A percentile compares a stretch with the other conserved stretches of the same genome.
Conservation (phyloP, 768 basidiomycete genomes). For the Leucocoprinus birnbaumii region DNA sequence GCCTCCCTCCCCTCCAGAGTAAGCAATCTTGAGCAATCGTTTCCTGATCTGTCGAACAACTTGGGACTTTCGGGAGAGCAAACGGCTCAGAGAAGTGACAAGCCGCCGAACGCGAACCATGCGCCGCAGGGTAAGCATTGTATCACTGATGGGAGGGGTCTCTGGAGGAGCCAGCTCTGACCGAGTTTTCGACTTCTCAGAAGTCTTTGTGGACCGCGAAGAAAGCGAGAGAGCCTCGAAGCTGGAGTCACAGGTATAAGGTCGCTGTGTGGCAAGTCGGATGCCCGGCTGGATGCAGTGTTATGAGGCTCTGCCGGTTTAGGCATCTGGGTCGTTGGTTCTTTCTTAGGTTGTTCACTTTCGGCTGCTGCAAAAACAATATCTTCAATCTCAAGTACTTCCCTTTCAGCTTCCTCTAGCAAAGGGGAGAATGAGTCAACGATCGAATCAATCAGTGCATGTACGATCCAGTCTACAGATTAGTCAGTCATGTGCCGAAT, state of each 20-base stretch:
- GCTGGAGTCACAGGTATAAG: too few relatives aligned
- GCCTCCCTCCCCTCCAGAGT: constrained; percentile 30
- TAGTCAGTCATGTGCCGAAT: neutral
- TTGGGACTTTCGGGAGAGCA: constrained; percentile 79
- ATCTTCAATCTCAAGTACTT: constrained; percentile 77
- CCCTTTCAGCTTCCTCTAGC: constrained; percentile 74
- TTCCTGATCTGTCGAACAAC: constrained; percentile 80
- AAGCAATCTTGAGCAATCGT: constrained; percentile 46
- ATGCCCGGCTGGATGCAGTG: too few relatives aligned
- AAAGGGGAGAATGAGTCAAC: constrained; percentile 93
- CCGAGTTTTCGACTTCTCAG: constrained; percentile 21
- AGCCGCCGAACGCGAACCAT: constrained; percentile 79
- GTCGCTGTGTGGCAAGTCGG: too few relatives aligned
- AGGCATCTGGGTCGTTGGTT: neutral
- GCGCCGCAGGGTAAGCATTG: constrained; percentile 56
- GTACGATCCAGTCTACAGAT: constrained; percentile 89
- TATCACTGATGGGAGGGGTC: constrained; percentile 26
- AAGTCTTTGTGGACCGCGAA: constrained; percentile 33
- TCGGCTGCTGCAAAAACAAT: constrained; percentile 65
- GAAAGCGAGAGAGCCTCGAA: constrained; percentile 28
- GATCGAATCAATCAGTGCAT: constrained; percentile 88
- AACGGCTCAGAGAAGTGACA: constrained; percentile 72
- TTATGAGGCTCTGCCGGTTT: too few relatives aligned
- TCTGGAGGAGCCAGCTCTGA: constrained; percentile 17
- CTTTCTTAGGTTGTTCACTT: constrained; percentile 15